A percentile compares a stretch with the other conserved stretches of the same genome.
Evolutionary conservation across 2,329 filamentous ascomycete genomes (phyloP).

Genomic region (Trichophyton schoenleinii): DNA sequence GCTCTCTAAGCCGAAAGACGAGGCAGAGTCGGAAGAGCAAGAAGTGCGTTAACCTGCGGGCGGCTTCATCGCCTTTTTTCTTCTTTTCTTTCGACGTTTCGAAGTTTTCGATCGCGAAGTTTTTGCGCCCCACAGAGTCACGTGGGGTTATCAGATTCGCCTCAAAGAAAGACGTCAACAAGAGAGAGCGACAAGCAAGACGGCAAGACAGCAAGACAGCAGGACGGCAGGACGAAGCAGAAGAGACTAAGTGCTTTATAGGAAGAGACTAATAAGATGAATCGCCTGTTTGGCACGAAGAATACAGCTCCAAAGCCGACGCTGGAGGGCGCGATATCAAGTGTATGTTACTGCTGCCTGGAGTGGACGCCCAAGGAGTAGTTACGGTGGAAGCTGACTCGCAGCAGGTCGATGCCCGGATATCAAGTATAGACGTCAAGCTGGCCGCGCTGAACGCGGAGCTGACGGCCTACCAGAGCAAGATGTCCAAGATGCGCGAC

Average conservation of each 20-base stretch:
- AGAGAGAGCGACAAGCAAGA: neutral
- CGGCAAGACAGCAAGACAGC: neutral
- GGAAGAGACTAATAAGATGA: slow-evolving; percentile 51
- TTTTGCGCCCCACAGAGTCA: slow-evolving; percentile 1
- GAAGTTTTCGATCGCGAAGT: neutral
- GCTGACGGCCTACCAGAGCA: slow-evolving; percentile 73
- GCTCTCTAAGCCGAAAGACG: neutral
- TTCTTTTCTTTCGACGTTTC: neutral
- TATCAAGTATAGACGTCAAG: slow-evolving; percentile 85
- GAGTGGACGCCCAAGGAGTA: neutral
- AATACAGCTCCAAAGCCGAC: slow-evolving; percentile 79
- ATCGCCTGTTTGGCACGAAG: slow-evolving; percentile 87
- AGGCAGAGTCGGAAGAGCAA: neutral
- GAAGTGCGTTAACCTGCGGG: neutral
- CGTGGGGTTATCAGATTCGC: neutral
- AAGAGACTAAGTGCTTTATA: neutral
- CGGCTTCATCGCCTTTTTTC: too few species aligned
- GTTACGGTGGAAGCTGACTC: neutral
- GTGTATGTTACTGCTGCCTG: slow-evolving; percentile 39
- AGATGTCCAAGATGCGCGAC: slow-evolving; percentile 84
- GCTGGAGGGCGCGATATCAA: slow-evolving; percentile 67
- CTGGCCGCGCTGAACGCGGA: slow-evolving; percentile 86
- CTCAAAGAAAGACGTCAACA: neutral
- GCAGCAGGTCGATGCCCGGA: slow-evolving; percentile 59
- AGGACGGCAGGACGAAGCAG: neutral